Evolutionary conservation across 805 yeast species (phyloP).

Genomic region (Candida silvatica): DNA sequence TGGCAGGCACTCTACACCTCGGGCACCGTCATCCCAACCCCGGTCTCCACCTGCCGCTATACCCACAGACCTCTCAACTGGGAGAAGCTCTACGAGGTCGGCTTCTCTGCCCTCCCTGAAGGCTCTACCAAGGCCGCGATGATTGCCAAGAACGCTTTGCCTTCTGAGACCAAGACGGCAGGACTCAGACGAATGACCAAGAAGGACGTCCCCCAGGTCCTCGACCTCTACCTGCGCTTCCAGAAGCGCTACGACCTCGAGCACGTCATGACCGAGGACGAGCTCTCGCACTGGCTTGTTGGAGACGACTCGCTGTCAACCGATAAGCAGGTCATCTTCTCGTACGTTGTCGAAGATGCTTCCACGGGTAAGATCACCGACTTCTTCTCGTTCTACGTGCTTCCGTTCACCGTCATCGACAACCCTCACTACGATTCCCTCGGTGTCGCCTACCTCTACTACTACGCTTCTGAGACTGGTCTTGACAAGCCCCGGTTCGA

Average conservation of each 20-base stretch:
- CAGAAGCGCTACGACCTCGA: conserved; percentile 64
- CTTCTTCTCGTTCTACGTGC: conserved; percentile 79
- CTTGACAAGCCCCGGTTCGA: conserved; percentile 23
- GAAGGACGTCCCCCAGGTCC: conserved; percentile 59
- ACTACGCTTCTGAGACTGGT: conserved; percentile 74
- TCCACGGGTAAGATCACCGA: conserved; percentile 64
- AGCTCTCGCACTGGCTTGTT: conserved; percentile 75
- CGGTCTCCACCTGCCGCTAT: conserved; percentile 80
- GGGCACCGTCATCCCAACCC: conserved; percentile 88
- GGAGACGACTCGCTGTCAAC: conserved; percentile 28
- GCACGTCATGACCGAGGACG: conserved; percentile 58
- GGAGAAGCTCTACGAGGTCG: conserved; percentile 83
- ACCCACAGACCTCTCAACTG: conserved; percentile 93
- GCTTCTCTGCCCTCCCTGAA: conserved; percentile 75
- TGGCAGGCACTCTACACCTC: conserved; percentile 98
- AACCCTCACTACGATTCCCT: conserved; percentile 55
- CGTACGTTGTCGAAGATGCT: conserved; percentile 63
- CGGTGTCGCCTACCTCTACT: conserved; percentile 82
- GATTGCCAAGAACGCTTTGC: conserved; percentile 53
- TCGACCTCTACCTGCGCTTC: conserved; percentile 48
- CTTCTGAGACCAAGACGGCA: conserved; percentile 35
- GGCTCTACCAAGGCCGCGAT: conserved; percentile 58
- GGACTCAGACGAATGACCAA: conserved; percentile 53
- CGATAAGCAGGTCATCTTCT: conserved; percentile 47
- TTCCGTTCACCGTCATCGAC: conserved; percentile 78